Base-by-base conservation (phyloP, 106 monocot species). In the Acorus calamus region DNA sequence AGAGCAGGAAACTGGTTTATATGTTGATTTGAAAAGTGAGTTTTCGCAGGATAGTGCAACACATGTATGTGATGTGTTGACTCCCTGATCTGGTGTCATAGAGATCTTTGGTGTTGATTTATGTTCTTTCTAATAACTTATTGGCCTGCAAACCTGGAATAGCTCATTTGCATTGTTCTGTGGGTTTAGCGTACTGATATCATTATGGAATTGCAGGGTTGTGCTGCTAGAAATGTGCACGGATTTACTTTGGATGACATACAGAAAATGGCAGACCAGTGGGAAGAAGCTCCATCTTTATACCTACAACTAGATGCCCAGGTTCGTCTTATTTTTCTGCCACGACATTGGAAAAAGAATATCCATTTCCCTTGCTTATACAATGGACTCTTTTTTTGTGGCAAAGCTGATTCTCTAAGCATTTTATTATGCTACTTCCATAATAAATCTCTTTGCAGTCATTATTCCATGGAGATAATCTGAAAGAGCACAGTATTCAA, bases 211-310 rank as follows among this genome's bases (percentile, higher is more conserved):
- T 49, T 46, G 55, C 74, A 98, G 96, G 96, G 96, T 59, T 98
- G 96, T 81, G 96, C 90, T 71, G 96, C 96, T 42, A 87, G 96
- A 67, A 98, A 98, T 71, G 77, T 98, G 72, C 96, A 98, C 77
- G 85, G 85, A 46, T 98, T 98, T 68, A 78, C 73, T 28, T 63
- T 79, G 46, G 82, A 82, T 55, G 87, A 77, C 58, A 82, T 98
- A 71, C 69, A 88, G 57, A 88, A 83, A 61, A 98, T 98, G 96
- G 84, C 82, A 45, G 77, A 73, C 45, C 73, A 80, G 62, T 98
- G 96, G 96, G 96, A 98, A 81, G 87, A 88, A 62, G 82, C 96
- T 76, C 83, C 96, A 62, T 57, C 85, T 10, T 69, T 98, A 63
- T 98, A 98, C 70, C 64, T 91, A 64, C 79, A 75, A 62, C 72